phyloP scores from a whole-genome alignment of 495 filamentous ascomycete genomes.

The Tuber melanosporum region DNA sequence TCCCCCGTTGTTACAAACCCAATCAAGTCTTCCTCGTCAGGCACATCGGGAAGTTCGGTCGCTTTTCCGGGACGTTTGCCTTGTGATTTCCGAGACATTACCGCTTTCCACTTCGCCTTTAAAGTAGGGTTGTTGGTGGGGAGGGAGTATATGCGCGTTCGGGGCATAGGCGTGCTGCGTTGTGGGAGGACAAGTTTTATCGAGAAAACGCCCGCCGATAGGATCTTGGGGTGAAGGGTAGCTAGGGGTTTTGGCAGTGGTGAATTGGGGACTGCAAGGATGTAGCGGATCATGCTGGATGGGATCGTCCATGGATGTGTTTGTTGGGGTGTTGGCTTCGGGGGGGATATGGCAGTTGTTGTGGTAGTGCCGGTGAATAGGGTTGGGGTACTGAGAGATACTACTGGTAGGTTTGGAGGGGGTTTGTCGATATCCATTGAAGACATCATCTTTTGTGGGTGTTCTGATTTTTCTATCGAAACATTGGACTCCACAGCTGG shows the following conservation, averaged over 20 bases:
- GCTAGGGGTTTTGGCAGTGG: conserved; percentile 20
- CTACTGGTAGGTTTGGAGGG: neutral
- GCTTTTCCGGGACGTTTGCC: neutral
- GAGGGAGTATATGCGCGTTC: conserved; percentile 66
- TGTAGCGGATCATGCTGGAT: conserved; percentile 20
- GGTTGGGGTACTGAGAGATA: neutral
- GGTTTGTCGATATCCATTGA: conserved; percentile 24
- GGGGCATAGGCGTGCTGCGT: conserved; percentile 56
- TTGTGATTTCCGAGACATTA: conserved; percentile 42
- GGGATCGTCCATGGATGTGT: conserved; percentile 34
- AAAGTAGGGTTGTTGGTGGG: conserved; percentile 48
- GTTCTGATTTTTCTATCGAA: conserved; percentile 16
- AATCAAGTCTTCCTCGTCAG: conserved; percentile 69
- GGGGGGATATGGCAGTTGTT: conserved; percentile 42
- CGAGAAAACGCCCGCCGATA: conserved; percentile 47
- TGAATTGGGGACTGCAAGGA: conserved; percentile 21
- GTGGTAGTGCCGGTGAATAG: conserved; percentile 31
- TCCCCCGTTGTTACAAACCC: conserved; percentile 88
- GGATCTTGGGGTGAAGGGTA: conserved; percentile 23
- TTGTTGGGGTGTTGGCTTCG: conserved; percentile 26
- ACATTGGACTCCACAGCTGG: neutral
- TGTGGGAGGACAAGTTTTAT: conserved; percentile 54
- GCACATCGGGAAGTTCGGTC: conserved; percentile 55
- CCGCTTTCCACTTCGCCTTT: conserved; percentile 47
- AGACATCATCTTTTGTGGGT: neutral